Percentiles rank a stretch among this genome's conserved stretches.
These are phyloP conservation scores for Prunella vulgaris DNA, from an alignment of 257 asterid species.

Conservation along the genomic window DNA sequence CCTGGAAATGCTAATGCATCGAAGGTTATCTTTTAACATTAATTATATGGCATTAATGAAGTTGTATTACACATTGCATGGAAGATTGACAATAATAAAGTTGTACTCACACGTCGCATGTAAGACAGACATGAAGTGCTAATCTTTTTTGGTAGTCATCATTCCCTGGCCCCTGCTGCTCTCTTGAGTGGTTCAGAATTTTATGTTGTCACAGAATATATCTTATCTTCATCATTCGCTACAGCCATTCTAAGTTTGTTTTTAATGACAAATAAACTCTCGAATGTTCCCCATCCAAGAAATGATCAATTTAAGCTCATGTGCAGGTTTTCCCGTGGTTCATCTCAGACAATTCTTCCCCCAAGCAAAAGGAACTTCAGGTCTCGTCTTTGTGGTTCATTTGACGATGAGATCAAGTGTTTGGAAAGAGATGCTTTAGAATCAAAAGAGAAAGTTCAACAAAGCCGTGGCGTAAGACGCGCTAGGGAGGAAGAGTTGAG, in stretches of 20 bases:
- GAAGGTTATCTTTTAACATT: not conserved
- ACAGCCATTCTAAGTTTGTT: not conserved
- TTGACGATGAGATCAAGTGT: conserved; percentile 52
- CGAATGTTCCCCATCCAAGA: conserved; percentile 21
- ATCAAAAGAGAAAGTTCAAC: conserved; percentile 40
- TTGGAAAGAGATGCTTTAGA: conserved; percentile 56
- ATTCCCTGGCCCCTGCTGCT: not conserved
- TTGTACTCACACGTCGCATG: not conserved
- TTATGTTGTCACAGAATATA: not conserved
- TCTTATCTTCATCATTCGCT: not conserved
- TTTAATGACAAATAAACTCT: conserved; percentile 1
- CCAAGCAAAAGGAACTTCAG: conserved; percentile 48
- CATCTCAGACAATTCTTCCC: conserved; percentile 82
- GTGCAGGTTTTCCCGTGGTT: conserved; percentile 82
- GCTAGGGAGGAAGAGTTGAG: conserved; percentile 52
- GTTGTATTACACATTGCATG: not conserved
- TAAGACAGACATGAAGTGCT: conserved; percentile 1
- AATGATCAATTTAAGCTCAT: conserved; percentile 23
- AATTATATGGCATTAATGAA: not conserved
- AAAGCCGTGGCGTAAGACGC: conserved; percentile 51
- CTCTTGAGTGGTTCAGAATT: not conserved
- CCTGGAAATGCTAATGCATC: not conserved
- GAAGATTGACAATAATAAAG: not conserved
- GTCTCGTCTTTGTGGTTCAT: conserved; percentile 84
- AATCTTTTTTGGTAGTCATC: not conserved